Evolutionary conservation across 2,329 filamentous ascomycete genomes (phyloP).

Genomic region (Aspergillus latus): DNA sequence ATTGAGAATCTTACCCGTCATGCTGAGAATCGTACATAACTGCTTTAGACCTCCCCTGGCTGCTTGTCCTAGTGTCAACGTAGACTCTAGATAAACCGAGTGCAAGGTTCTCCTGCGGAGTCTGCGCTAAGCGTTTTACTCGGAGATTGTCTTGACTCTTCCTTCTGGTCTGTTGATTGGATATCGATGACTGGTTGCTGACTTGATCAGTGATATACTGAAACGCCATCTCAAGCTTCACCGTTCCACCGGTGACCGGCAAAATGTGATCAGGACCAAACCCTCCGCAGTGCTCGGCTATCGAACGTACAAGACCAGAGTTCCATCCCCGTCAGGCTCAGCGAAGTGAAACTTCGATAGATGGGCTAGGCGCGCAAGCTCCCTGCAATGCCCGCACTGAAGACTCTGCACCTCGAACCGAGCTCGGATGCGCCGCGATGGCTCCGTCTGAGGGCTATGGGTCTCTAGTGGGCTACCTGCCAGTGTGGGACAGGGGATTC

Average conservation of each 20-base stretch:
- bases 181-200: not conserved
- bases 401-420: not conserved
- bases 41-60: not conserved
- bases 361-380: not conserved
- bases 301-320: not conserved
- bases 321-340: not conserved
- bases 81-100: constrained; percentile 9
- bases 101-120: constrained; percentile 8
- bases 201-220: constrained; percentile 2
- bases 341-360: not conserved
- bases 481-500: constrained; percentile 1
- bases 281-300: not conserved
- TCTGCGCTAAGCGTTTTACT: constrained; percentile 14
- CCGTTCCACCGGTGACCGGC: not conserved
- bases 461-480: not conserved
- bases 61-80: not conserved
- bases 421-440: not conserved
- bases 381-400: not conserved
- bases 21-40: constrained; percentile 13
- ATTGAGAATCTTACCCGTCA: constrained; percentile 15
- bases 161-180: not conserved
- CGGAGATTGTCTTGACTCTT: constrained; percentile 6
- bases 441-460: not conserved
- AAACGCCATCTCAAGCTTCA: constrained; percentile 5
- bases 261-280: not conserved